These are phyloP conservation scores for Astrephomene gubernaculifera DNA, from an alignment of 139 green algal species.

Conservation along the genomic window DNA sequence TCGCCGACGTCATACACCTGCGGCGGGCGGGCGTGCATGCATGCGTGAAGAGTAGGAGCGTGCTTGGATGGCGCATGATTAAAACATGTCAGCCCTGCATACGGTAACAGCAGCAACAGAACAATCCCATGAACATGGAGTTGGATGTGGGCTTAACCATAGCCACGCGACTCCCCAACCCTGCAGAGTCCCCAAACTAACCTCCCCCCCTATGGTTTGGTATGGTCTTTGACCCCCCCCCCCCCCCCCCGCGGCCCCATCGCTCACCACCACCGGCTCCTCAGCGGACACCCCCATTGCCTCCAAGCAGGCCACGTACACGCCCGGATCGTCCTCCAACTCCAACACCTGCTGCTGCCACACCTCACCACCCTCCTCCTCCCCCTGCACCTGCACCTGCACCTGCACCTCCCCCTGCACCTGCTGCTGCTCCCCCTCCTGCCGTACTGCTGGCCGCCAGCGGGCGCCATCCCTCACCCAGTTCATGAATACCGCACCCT, in stretches of 20 bases:
- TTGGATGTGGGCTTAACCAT: too few relatives aligned
- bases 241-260: background rate
- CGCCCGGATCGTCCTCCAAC: conserved; percentile 10
- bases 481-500: conserved; percentile 38
- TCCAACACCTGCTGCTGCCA: background rate
- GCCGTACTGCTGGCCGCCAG: background rate
- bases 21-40: too few relatives aligned
- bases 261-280: conserved; percentile 22
- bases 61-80: too few relatives aligned
- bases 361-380: background rate
- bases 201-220: too few relatives aligned
- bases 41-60: too few relatives aligned
- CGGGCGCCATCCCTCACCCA: conserved; percentile 8
- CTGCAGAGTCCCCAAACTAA: too few relatives aligned
- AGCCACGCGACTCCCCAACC: too few relatives aligned
- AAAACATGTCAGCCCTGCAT: too few relatives aligned
- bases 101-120: too few relatives aligned
- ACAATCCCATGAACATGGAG: too few relatives aligned
- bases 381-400: background rate
- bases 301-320: conserved; percentile 29
- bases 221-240: too few relatives aligned
- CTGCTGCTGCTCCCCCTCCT: background rate
- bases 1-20: conserved; percentile 44
- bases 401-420: background rate
- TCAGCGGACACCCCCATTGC: background rate